phyloP scores from a whole-genome alignment of 352 stramenopile species.

The Pythium apleroticum region DNA sequence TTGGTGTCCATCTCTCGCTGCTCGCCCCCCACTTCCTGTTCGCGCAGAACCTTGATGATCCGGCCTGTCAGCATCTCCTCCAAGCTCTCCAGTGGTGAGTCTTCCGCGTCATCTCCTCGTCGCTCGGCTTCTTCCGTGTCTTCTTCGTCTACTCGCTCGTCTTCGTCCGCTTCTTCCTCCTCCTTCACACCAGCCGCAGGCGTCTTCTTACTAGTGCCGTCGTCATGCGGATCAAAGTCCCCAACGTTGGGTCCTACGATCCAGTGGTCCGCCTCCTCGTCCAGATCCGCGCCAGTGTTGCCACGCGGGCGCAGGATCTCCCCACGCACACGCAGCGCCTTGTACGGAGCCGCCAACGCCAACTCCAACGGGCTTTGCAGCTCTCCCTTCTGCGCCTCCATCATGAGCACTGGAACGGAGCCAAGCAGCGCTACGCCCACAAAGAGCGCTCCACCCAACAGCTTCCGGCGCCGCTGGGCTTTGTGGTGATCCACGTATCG shows the following conservation, averaged over 20 bases:
- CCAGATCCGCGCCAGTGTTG: neutral
- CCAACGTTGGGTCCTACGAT: constrained; percentile 14
- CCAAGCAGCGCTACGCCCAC: constrained; percentile 17
- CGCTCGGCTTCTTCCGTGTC: neutral
- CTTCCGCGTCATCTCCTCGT: neutral
- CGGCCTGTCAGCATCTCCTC: neutral
- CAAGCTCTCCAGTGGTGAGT: neutral
- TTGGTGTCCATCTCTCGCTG: too few species aligned
- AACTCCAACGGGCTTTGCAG: constrained; percentile 13
- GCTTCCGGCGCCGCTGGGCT: constrained; percentile 24
- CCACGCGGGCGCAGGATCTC: neutral
- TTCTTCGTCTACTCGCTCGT: neutral
- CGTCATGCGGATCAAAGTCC: constrained; percentile 10
- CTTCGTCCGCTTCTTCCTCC: neutral
- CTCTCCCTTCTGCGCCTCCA: constrained; percentile 7
- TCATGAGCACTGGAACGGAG: constrained; percentile 20
- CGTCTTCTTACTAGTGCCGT: neutral
- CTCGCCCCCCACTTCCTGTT: neutral
- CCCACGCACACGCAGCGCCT: constrained; percentile 12
- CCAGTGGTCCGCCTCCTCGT: constrained; percentile 1
- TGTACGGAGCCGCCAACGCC: constrained; percentile 21
- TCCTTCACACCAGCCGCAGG: neutral
- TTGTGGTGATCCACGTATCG: constrained; percentile 27
- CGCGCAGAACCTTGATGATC: neutral
- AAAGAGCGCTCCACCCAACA: constrained; percentile 21